Evolutionary conservation across 768 basidiomycete species (phyloP), one percentile per base, ranked within the genome.

Genomic region (Lentinula aciculospora): DNA sequence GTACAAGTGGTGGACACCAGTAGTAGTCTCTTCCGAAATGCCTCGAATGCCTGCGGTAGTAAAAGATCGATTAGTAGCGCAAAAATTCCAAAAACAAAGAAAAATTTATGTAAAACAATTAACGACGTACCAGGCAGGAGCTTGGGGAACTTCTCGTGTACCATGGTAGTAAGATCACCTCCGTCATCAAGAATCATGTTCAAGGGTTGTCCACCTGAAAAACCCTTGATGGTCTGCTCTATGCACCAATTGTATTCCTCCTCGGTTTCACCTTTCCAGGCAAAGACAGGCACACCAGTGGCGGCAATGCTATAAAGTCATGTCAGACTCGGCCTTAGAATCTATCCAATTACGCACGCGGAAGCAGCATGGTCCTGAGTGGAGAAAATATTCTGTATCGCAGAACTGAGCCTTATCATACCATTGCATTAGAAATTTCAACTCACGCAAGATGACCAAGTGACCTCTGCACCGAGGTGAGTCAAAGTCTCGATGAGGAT

Each of bases 161-260:
- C 94, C 61, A 98, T 80, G 64, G 72, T 84, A 63, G 97, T 99
- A 58, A 99, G 82, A 69, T 99, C 97, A 71, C 97, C 96, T 66
- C 97, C 97, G 71, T 99, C 97, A 67, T 99, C 97, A 69, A 98
- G 85, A 72, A 99, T 98, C 95, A 99, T 88, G 86, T 99, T 99
- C 68, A 96, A 75, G 53, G 88, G 69, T 73, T 95, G 77, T 64
- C 89, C 89, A 61, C 77, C 85, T 25, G 86, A 75, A 83, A 99
- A 99, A n/a, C 84, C 91, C 64, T 83, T 72, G 63, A 99, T 72
- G 47, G 92, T 91, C 76, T 99, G 97, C 69, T 98, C 94, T 65
- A 99, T 93, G 72, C 95, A 98, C 97, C 97, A 99, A 63, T 74
- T 69, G 76, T 98, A 98, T 72, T 99, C 97, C 74, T 98, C 97